Conservation (phyloP, 2,329 filamentous ascomycete species). For the Pyrenophora seminiperda region DNA sequence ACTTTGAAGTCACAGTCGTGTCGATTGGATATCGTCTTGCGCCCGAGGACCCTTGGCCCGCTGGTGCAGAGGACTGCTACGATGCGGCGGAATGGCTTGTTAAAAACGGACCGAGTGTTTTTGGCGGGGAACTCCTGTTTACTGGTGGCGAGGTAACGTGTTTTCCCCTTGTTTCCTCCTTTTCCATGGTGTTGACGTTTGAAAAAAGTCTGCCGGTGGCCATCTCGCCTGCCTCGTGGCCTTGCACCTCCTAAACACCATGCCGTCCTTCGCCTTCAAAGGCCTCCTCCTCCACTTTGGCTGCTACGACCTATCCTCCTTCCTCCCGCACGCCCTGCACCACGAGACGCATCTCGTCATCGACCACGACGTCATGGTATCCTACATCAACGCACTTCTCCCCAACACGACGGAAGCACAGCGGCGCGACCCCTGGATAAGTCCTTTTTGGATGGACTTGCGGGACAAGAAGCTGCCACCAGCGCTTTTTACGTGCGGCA, state of each 20-base stretch:
- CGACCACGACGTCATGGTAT: constrained; percentile 53
- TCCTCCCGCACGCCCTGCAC: constrained; percentile 49
- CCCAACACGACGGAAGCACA: constrained; percentile 51
- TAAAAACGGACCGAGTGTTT: constrained; percentile 52
- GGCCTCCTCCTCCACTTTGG: constrained; percentile 62
- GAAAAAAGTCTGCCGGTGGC: constrained; percentile 56
- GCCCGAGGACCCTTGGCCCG: constrained; percentile 64
- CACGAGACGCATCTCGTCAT: constrained; percentile 53
- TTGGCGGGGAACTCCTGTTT: constrained; percentile 52
- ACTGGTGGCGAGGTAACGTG: constrained; percentile 48
- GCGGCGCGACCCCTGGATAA: constrained; percentile 53
- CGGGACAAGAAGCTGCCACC: constrained; percentile 52
- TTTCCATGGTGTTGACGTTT: background rate
- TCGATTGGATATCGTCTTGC: constrained; percentile 65
- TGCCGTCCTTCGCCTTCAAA: constrained; percentile 50
- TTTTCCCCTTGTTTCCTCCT: constrained; percentile 2
- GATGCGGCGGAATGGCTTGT: constrained; percentile 62
- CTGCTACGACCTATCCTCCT: constrained; percentile 55
- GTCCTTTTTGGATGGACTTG: constrained; percentile 57
- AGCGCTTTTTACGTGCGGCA: constrained; percentile 61
- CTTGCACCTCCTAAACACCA: constrained; percentile 53
- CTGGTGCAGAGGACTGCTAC: constrained; percentile 61
- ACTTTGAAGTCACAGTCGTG: constrained; percentile 56
- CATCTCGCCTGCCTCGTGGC: constrained; percentile 56
- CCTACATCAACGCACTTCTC: constrained; percentile 54